Conservation (phyloP, 176 grass and related monocot genomes). For the Avena sativa region DNA sequence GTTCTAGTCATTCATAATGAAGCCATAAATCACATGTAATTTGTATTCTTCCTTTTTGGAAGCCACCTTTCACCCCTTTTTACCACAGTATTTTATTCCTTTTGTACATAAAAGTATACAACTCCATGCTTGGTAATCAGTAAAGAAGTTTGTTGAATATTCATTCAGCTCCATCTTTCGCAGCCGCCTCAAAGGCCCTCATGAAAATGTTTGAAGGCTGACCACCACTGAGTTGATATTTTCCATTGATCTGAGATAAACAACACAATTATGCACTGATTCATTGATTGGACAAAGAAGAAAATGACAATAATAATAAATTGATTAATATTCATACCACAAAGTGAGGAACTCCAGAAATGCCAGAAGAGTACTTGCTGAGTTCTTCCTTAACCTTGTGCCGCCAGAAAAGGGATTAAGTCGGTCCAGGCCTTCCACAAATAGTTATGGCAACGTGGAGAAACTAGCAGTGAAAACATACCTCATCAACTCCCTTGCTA, state of each 20-base stretch:
- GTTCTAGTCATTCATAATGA: neutral
- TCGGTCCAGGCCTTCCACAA: constrained; percentile 26
- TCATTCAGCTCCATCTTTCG: constrained; percentile 45
- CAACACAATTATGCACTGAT: neutral
- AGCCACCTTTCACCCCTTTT: constrained; percentile 5
- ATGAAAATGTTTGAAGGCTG: constrained; percentile 81
- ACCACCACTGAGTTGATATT: constrained; percentile 81
- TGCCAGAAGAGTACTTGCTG: constrained; percentile 80
- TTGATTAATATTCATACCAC: constrained; percentile 56
- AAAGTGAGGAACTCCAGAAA: constrained; percentile 87
- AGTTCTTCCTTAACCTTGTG: constrained; percentile 87
- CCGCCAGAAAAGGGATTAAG: constrained; percentile 15
- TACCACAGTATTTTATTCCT: neutral
- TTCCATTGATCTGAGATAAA: constrained; percentile 72
- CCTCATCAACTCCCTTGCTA: constrained; percentile 71
- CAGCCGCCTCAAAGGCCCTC: constrained; percentile 64
- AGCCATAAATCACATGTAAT: constrained; percentile 13
- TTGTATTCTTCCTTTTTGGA: neutral
- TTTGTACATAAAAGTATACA: constrained; percentile 19
- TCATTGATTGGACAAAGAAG: neutral
- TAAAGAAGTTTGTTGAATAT: neutral
- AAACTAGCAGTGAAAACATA: constrained; percentile 35
- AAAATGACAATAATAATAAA: neutral
- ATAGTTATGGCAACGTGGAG: neutral
- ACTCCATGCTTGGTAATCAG: neutral